Base-by-base conservation (phyloP, 2,329 filamentous ascomycete species). In the Berkeleyomyces rouxiae region DNA sequence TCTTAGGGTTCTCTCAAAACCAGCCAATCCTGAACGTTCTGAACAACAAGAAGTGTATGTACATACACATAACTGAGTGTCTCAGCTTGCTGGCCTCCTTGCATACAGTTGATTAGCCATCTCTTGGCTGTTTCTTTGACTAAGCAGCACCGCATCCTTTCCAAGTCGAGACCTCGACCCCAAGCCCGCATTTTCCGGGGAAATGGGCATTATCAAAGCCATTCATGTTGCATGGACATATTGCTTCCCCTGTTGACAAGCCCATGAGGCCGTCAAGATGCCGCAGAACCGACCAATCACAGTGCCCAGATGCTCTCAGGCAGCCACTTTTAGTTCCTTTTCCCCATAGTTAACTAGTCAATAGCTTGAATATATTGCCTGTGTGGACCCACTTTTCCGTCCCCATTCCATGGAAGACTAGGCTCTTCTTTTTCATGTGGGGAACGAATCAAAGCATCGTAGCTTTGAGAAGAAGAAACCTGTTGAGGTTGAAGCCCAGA, bases 341-440 rank as follows among this genome's bases (percentile, higher is more conserved):
- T 42, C 44, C 51, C 13, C n/a, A 11, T 51, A 39, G 10, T 40
- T 4, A 16, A 31, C 23, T 23, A 23, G 23, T 43, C 39, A 47
- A 49, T 46, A 36, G 31, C 23, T 7, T 31, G 23, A 23, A 23
- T 16, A 7, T 59, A 4, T 61, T 10, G 51, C 42, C n/a, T 42
- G 23, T 23, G 23, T 40, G 9, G 11, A 4, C 33, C 10, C 43
- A 23, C 16, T 31, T 59, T 33, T 43, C 23, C 47, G 42, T 36
- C 46, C 47, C 9, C 16, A 37, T 55, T 47, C n/a, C 46, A 55
- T 9, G 51, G n/a, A 55, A 55, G 51, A 55, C 51, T 36, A 55
- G 37, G 51, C 51, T 55, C 51, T 55, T 55, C 51, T 55, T 55
- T 55, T 39, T 55, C 10, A 55, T 55, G 51, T 55, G 51, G 51